Evolutionary conservation across 2,329 filamentous ascomycete species (phyloP).

Genomic region (Colletotrichum liaoningense): DNA sequence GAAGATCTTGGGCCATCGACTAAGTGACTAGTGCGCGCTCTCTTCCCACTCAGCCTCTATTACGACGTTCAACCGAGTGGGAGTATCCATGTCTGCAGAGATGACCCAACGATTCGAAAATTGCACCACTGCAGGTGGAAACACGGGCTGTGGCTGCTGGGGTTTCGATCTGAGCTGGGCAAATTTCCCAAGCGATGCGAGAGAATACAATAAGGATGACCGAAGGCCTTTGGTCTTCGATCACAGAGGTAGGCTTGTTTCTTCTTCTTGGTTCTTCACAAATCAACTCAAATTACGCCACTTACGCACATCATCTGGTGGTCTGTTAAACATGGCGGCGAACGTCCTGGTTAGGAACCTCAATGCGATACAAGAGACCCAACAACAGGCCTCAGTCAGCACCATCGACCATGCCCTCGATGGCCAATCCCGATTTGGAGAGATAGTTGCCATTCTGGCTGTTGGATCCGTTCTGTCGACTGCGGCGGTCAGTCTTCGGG

Average conservation of each 20-base stretch:
- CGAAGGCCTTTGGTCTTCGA: background rate
- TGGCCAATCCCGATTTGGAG: conserved; percentile 36
- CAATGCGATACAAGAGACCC: background rate
- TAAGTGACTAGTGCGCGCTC: background rate
- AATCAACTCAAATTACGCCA: background rate
- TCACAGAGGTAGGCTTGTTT: background rate
- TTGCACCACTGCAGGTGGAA: background rate
- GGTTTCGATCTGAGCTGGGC: background rate
- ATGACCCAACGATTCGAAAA: background rate
- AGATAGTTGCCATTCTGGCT: conserved; percentile 39
- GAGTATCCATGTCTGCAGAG: conserved; percentile 4
- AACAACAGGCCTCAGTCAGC: background rate
- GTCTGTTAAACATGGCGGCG: background rate
- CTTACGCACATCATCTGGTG: background rate
- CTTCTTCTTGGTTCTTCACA: background rate
- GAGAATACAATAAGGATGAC: background rate
- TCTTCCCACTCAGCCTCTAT: conserved; percentile 13
- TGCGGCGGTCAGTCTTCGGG: conserved; percentile 37
- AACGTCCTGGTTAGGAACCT: background rate
- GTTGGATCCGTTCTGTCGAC: conserved; percentile 39
- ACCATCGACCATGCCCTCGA: conserved; percentile 38
- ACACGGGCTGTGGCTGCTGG: background rate
- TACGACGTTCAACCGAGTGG: conserved; percentile 3
- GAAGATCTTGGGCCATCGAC: background rate
- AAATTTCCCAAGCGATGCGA: background rate